These are phyloP conservation scores for Zasmidium citrigriseum DNA, from an alignment of 2,329 filamentous ascomycete species.

Conservation along the genomic window DNA sequence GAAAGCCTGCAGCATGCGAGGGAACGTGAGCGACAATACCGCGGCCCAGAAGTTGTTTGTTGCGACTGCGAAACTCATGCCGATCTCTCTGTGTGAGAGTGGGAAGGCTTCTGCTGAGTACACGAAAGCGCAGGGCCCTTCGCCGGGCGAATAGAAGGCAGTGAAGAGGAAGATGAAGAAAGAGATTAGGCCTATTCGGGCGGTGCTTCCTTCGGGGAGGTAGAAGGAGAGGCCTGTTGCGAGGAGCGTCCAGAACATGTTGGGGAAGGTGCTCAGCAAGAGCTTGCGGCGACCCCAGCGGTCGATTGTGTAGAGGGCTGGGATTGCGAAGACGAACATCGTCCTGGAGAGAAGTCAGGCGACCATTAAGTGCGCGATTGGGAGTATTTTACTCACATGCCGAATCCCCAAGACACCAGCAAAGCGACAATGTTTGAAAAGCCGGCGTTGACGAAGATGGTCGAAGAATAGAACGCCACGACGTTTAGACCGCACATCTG, in stretches of 20 bases:
- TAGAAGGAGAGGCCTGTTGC: conserved; percentile 55
- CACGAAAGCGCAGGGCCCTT: conserved; percentile 29
- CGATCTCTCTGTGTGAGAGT: conserved; percentile 33
- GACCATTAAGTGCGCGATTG: conserved; percentile 59
- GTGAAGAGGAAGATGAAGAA: conserved; percentile 35
- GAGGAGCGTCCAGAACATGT: conserved; percentile 52
- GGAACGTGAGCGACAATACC: conserved; percentile 53
- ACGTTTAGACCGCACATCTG: conserved; percentile 23
- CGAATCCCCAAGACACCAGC: conserved; percentile 61
- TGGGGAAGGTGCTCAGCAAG: conserved; percentile 50
- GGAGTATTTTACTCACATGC: conserved; percentile 38
- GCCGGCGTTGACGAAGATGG: conserved; percentile 35
- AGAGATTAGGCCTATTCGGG: conserved; percentile 35
- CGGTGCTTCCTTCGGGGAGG: conserved; percentile 42
- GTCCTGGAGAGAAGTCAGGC: conserved; percentile 41
- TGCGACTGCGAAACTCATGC: conserved; percentile 30
- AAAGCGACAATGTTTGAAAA: conserved; percentile 47
- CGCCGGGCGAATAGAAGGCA: conserved; percentile 27
- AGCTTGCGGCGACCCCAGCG: conserved; percentile 55
- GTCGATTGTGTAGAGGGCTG: conserved; percentile 37
- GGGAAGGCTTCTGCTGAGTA: conserved; percentile 39
- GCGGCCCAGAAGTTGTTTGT: conserved; percentile 48
- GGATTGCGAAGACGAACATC: not conserved
- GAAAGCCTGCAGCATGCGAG: conserved; percentile 49
- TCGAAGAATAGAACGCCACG: conserved; percentile 40